A percentile compares a stretch with the other conserved stretches of the same genome.
These are phyloP conservation scores for Saitozyma sp. DNA, from an alignment of 768 basidiomycete species.

Conservation along the genomic window DNA sequence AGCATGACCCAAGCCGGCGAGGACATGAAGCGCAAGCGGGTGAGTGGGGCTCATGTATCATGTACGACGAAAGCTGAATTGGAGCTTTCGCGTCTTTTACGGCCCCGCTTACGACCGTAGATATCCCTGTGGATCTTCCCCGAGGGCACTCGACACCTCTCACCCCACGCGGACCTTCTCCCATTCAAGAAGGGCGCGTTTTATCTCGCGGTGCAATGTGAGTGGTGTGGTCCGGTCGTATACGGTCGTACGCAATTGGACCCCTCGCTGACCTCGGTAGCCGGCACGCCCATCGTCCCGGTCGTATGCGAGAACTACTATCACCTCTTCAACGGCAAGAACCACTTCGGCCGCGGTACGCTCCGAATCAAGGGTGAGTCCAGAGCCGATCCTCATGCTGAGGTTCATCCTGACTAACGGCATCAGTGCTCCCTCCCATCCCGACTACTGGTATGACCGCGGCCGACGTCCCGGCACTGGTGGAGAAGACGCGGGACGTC, in stretches of 20 bases:
- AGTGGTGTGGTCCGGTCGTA: constrained; percentile 9
- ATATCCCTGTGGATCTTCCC: constrained; percentile 91
- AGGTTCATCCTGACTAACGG: neutral
- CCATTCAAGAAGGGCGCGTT: constrained; percentile 98
- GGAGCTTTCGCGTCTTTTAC: neutral
- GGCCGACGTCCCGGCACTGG: constrained; percentile 69
- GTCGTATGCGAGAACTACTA: constrained; percentile 93
- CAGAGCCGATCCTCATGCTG: neutral
- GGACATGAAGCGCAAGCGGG: constrained; percentile 65
- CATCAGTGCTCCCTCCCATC: constrained; percentile 80
- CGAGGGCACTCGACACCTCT: constrained; percentile 83
- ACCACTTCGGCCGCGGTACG: constrained; percentile 67
- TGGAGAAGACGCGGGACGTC: constrained; percentile 66
- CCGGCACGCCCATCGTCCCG: constrained; percentile 83
- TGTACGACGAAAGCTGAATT: neutral
- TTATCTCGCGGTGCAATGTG: constrained; percentile 78
- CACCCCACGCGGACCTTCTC: constrained; percentile 65
- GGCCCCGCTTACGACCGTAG: constrained; percentile 44
- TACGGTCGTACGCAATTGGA: neutral
- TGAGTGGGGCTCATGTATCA: constrained; percentile 22
- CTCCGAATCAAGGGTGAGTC: constrained; percentile 76
- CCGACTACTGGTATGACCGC: constrained; percentile 68
- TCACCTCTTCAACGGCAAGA: constrained; percentile 72
- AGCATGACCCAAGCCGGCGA: constrained; percentile 76
- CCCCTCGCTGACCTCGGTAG: constrained; percentile 35